These are phyloP conservation scores for Phytophthora hybrid DNA, from an alignment of 352 stramenopile species.

Conservation along the genomic window DNA sequence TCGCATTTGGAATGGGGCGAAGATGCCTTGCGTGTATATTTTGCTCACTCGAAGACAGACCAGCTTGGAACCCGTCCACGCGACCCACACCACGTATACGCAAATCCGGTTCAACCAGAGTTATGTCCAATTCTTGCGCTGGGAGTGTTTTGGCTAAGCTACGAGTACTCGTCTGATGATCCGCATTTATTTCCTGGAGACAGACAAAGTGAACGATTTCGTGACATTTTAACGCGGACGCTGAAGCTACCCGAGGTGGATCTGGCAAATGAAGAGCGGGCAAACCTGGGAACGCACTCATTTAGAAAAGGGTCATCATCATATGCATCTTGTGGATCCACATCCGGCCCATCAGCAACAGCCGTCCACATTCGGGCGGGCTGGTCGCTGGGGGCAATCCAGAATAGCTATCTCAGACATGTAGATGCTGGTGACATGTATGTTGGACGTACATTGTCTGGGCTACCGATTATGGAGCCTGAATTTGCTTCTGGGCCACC, in stretches of 20 bases:
- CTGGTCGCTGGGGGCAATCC: background rate
- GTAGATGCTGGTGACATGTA: background rate
- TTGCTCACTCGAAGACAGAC: slow-evolving; percentile 50
- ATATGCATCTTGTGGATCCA: too few relatives aligned
- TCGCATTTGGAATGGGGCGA: slow-evolving; percentile 36
- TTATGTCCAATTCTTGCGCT: slow-evolving; percentile 44
- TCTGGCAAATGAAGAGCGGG: too few relatives aligned
- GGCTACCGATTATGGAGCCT: background rate
- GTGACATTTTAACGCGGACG: background rate
- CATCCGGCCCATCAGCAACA: too few relatives aligned
- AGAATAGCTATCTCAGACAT: background rate
- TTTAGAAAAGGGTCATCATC: too few relatives aligned
- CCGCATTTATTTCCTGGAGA: background rate
- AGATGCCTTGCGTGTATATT: slow-evolving; percentile 46
- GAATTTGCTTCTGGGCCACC: background rate
- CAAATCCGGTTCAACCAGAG: slow-evolving; percentile 36
- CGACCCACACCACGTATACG: slow-evolving; percentile 45
- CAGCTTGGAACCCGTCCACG: slow-evolving; percentile 19
- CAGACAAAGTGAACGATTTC: background rate
- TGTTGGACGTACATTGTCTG: background rate
- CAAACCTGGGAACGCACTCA: too few relatives aligned
- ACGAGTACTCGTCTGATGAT: background rate
- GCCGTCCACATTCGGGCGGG: background rate
- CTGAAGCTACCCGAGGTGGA: too few relatives aligned
- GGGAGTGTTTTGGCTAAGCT: slow-evolving; percentile 2